Evolutionary conservation across 164 flowering plant genomes (phyloP).

Genomic region (Sextonia rubra): DNA sequence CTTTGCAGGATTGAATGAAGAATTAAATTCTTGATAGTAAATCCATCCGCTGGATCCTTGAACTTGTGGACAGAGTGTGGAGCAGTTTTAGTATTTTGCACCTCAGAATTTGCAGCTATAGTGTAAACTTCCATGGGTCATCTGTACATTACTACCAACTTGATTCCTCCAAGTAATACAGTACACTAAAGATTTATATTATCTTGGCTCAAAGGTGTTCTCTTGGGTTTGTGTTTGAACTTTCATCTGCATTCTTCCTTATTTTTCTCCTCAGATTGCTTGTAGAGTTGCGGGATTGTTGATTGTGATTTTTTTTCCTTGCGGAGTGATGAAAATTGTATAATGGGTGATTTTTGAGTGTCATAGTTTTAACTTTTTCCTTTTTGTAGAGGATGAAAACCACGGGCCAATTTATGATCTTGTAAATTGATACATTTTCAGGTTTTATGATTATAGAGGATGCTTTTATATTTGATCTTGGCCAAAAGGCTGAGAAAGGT

Average conservation of each 20-base stretch:
- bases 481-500: not conserved
- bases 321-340: slow-evolving; percentile 1
- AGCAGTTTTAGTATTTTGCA: too few relatives aligned
- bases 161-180: not conserved
- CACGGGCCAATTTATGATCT: not conserved
- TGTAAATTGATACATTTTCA: too few relatives aligned
- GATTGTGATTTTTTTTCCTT: too few relatives aligned
- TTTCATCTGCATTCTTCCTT: not conserved
- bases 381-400: not conserved
- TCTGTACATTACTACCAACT: not conserved
- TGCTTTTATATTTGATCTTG: not conserved
- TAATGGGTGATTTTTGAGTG: not conserved
- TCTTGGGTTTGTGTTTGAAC: too few relatives aligned
- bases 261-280: not conserved
- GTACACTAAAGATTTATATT: not conserved
- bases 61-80: not conserved
- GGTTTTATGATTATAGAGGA: not conserved
- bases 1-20: not conserved
- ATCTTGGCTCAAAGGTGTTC: not conserved
- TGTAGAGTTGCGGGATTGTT: not conserved
- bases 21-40: not conserved
- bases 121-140: not conserved
- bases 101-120: not conserved
- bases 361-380: not conserved
- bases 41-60: not conserved